Evolutionary conservation across 2,329 filamentous ascomycete species (phyloP).

Genomic region (Colletotrichum aenigma): DNA sequence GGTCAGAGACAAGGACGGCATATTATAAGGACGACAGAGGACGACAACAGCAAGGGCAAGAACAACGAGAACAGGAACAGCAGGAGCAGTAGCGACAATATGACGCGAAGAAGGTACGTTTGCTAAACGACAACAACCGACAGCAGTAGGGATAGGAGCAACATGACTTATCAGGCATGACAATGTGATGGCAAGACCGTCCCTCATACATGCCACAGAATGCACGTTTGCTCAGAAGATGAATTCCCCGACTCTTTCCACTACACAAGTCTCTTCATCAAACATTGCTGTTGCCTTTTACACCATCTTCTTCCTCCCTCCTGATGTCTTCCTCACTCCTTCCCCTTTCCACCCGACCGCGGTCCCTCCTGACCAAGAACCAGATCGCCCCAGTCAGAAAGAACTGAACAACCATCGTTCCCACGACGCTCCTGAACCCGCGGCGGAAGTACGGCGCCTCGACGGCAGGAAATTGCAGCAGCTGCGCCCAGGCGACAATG

Average conservation of each 20-base stretch:
- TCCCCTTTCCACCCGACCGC: background rate
- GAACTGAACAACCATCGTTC: slow-evolving; percentile 36
- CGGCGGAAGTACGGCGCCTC: slow-evolving; percentile 36
- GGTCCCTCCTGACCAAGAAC: background rate
- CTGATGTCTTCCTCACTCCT: background rate
- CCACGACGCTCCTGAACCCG: slow-evolving; percentile 32
- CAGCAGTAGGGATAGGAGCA: background rate
- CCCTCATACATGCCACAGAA: background rate
- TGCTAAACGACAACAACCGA: background rate
- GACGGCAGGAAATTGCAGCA: slow-evolving; percentile 40
- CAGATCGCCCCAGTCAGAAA: slow-evolving; percentile 6
- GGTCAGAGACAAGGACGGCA: background rate
- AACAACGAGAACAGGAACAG: background rate
- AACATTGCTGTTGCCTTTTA: background rate
- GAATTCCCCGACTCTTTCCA: background rate
- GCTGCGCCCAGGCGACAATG: slow-evolving; percentile 42
- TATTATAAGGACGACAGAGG: background rate
- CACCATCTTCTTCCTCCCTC: background rate
- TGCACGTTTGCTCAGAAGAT: background rate
- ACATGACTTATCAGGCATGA: background rate
- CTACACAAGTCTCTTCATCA: background rate
- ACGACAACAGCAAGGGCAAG: background rate
- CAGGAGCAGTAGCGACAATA: background rate
- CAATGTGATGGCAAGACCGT: background rate
- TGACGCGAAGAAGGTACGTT: background rate